A percentile compares a stretch with the other conserved stretches of the same genome.
Evolutionary conservation across 2,329 filamentous ascomycete species (phyloP).

Genomic region (Akanthomyces muscarius): DNA sequence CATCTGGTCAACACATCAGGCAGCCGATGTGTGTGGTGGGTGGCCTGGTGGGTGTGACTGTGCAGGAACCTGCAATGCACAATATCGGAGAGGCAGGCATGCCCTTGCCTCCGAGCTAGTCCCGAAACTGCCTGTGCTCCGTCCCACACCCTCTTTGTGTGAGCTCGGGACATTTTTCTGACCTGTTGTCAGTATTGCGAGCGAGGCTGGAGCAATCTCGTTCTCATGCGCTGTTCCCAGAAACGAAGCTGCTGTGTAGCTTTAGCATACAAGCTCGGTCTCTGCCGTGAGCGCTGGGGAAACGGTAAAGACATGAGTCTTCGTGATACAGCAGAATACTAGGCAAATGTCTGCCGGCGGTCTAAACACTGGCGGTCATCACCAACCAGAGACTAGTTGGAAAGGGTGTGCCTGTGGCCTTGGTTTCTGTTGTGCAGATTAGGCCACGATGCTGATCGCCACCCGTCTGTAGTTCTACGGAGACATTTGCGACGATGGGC

Average conservation of each 20-base stretch:
- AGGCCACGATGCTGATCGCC: slow-evolving; percentile 4
- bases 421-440: neutral
- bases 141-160: neutral
- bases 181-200: neutral
- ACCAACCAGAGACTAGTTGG: neutral
- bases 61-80: slow-evolving; percentile 7
- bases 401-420: neutral
- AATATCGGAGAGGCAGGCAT: slow-evolving; percentile 10
- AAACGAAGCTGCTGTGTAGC: neutral
- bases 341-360: neutral
- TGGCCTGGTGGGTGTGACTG: neutral
- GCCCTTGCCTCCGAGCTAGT: slow-evolving; percentile 9
- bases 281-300: neutral
- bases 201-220: neutral
- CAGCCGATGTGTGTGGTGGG: neutral
- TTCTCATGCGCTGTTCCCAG: neutral
- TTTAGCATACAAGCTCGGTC: neutral
- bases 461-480: neutral
- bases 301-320: neutral
- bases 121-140: slow-evolving; percentile 5
- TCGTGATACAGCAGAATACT: neutral
- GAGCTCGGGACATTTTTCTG: neutral
- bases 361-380: neutral
- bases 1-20: slow-evolving; percentile 11
- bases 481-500: neutral